Evolutionary conservation across 1,139 yeast species (phyloP).

Genomic region (Pneumocystis oryctolagi): DNA sequence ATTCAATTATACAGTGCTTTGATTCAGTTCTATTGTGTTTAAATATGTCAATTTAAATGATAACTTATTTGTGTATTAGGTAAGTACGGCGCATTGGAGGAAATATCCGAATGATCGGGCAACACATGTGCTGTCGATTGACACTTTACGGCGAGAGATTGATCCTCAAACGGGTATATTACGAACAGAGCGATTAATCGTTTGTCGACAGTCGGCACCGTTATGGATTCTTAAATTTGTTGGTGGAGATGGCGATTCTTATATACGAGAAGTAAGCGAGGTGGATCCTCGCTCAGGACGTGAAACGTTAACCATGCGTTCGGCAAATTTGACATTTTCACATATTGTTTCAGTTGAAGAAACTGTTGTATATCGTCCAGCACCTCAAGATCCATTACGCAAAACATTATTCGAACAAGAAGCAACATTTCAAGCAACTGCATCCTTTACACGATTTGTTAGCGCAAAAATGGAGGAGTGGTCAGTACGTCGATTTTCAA

Average conservation of each 20-base stretch:
- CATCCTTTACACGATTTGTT: constrained; percentile 52
- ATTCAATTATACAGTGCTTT: too few species aligned
- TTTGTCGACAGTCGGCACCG: constrained; percentile 81
- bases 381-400: constrained; percentile 32
- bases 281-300: constrained; percentile 56
- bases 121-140: constrained; percentile 91
- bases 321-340: constrained; percentile 76
- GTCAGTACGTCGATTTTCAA: constrained; percentile 77
- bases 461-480: constrained; percentile 71
- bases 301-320: constrained; percentile 32
- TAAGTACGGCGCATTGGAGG: constrained; percentile 92
- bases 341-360: constrained; percentile 68
- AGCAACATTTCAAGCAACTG: constrained; percentile 82
- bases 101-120: constrained; percentile 89
- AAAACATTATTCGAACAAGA: constrained; percentile 60
- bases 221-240: constrained; percentile 59
- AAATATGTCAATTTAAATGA: neutral
- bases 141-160: constrained; percentile 59
- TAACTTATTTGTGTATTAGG: constrained; percentile 30
- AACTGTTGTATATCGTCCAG: constrained; percentile 66
- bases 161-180: constrained; percentile 42
- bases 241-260: constrained; percentile 61
- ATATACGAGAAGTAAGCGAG: constrained; percentile 78
- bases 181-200: constrained; percentile 73
- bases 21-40: too few species aligned